Base-by-base conservation (phyloP, 441 rosid genomes). In the Omphalea diandra region DNA sequence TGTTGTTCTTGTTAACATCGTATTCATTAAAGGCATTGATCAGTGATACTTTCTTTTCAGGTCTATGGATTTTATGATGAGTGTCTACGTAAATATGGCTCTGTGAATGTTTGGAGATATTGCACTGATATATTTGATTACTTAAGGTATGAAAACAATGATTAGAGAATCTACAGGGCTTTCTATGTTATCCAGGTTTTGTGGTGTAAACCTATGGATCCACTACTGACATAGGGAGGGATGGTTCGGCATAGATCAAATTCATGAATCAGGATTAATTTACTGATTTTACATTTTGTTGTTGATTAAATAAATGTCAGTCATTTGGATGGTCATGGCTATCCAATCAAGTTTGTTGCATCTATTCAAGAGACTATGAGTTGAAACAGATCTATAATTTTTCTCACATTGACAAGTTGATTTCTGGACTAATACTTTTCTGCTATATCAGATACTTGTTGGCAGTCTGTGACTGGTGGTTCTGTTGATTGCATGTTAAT, bases 101-200 rank as follows among this genome's bases (percentile, higher is more conserved):
- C 97, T 43, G 94, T 84, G 41, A 94, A 89, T 83, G 98, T 94
- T 56, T 94, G 98, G 97, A 87, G 94, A 89, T 91, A 93, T 74
- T 93, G 98, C 88, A 94, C 97, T 2, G 98, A 94, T 63, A 86
- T 91, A 71, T 94, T 94, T 82, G 98, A 94, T 84, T 94, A 94
- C 77, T 73, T 94, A 68, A 94, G 98, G 98, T 93, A 79, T 60
- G 84, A 26, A 8, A 43, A 47, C 68, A 4, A 12, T 53, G 29
- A 41, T 58, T 20, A 26, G 7, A 72, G 61, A 41, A 55, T 65
- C 57, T 38, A 12, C 14, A 24, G 69, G 73, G 53, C 54, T 38
- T 32, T 56, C 14, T 70, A 6, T 76, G 43, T 35, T 74, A 43
- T 69, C 27, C 57, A 67, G 58, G 68, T 53, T 43, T 22, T 50